Evolutionary conservation across 331 rosid genomes (phyloP).

Genomic region (Quercus lobata): DNA sequence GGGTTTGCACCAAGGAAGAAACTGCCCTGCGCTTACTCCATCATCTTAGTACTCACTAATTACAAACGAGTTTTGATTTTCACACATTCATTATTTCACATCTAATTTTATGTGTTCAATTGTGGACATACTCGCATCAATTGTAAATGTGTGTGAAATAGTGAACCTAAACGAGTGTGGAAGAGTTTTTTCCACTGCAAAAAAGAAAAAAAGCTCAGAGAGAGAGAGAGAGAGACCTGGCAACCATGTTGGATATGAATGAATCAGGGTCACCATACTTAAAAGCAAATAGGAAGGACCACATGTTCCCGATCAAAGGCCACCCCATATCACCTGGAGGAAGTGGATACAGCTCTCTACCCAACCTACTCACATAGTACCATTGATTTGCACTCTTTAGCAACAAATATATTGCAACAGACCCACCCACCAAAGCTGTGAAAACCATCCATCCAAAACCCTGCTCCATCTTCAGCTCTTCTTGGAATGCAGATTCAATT

Average conservation of each 20-base stretch:
- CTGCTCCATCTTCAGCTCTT: constrained; percentile 20
- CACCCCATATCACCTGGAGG: constrained; percentile 95
- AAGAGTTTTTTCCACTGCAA: too few species aligned
- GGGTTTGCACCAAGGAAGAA: too few species aligned
- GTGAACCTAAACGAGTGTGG: too few species aligned
- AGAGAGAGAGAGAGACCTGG: constrained; percentile 37
- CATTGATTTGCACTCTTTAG: constrained; percentile 45
- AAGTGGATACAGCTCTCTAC: constrained; percentile 44
- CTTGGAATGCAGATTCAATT: neutral
- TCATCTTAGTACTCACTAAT: neutral
- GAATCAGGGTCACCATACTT: constrained; percentile 80
- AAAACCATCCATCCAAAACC: constrained; percentile 25
- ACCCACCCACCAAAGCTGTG: constrained; percentile 33
- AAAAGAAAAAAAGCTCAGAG: neutral
- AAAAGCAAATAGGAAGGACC: constrained; percentile 85
- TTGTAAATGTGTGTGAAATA: too few species aligned
- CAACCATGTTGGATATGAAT: constrained; percentile 55
- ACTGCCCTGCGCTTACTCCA: too few species aligned
- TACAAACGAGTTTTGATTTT: too few species aligned
- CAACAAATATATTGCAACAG: constrained; percentile 36
- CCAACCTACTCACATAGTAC: constrained; percentile 39
- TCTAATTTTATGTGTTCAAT: too few species aligned
- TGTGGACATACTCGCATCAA: too few species aligned
- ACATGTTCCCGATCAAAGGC: constrained; percentile 94
- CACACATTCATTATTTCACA: too few species aligned